These are phyloP conservation scores for Geosmithia morbida DNA, from an alignment of 2,329 filamentous ascomycete genomes.

Conservation along the genomic window DNA sequence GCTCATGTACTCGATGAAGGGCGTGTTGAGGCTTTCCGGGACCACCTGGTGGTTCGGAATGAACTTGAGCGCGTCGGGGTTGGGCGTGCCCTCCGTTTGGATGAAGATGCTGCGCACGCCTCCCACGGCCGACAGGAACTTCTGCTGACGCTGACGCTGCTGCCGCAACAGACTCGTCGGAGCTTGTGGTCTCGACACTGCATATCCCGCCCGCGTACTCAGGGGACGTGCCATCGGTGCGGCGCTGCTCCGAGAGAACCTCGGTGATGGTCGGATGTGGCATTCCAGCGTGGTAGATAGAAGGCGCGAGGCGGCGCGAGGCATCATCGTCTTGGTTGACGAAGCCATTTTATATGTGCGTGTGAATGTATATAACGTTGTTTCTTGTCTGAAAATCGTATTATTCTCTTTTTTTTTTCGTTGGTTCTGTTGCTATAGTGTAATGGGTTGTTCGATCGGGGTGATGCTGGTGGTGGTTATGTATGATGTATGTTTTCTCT, in stretches of 20 bases:
- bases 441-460: neutral
- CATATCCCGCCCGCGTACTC: constrained; percentile 8
- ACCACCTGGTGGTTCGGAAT: constrained; percentile 80
- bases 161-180: constrained; percentile 3
- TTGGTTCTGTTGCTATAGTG: neutral
- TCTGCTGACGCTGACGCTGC: neutral
- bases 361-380: neutral
- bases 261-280: constrained; percentile 1
- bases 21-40: constrained; percentile 51
- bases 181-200: constrained; percentile 6
- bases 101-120: constrained; percentile 78
- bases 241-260: neutral
- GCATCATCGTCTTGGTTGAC: constrained; percentile 7
- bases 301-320: constrained; percentile 9
- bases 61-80: constrained; percentile 93
- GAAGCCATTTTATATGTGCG: neutral
- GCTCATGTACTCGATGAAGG: constrained; percentile 84
- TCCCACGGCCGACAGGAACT: constrained; percentile 16
- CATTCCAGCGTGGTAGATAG: constrained; percentile 7
- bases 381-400: neutral
- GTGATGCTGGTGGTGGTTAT: neutral
- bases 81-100: constrained; percentile 89
- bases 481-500: neutral
- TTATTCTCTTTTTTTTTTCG: neutral
- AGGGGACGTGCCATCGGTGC: neutral